phyloP scores from a whole-genome alignment of 306 rosid genomes.

The Cicer judaicum region DNA sequence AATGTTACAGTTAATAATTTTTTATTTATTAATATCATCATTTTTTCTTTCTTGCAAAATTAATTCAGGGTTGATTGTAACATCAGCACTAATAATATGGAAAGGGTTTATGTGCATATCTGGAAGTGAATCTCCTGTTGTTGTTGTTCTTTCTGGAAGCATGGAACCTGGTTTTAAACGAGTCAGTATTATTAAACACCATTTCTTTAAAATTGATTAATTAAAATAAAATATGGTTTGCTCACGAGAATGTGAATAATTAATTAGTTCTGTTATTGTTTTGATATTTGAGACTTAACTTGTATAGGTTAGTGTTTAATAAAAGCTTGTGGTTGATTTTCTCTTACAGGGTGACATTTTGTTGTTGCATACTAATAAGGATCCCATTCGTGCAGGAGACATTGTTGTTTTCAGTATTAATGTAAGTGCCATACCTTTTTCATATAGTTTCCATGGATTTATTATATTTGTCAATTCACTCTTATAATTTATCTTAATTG shows the following conservation, averaged over 20 bases:
- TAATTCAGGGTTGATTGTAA: conserved; percentile 73
- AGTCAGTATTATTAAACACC: conserved; percentile 43
- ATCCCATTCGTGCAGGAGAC: conserved; percentile 79
- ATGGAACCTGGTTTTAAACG: conserved; percentile 95
- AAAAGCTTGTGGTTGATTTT: conserved; percentile 8
- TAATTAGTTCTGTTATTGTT: not conserved
- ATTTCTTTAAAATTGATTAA: too few relatives aligned
- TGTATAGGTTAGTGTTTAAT: not conserved
- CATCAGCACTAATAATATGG: conserved; percentile 87
- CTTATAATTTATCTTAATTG: not conserved
- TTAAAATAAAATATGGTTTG: too few relatives aligned
- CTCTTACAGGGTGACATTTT: conserved; percentile 69
- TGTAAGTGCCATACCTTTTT: conserved; percentile 56
- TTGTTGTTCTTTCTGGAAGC: conserved; percentile 94
- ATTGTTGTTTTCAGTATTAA: conserved; percentile 70
- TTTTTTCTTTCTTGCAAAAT: too few relatives aligned
- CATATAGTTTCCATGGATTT: not conserved
- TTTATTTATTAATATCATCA: too few relatives aligned
- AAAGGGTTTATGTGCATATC: conserved; percentile 81
- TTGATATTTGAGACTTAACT: not conserved
- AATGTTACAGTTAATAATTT: too few relatives aligned
- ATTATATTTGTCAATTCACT: not conserved
- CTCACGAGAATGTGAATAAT: not conserved
- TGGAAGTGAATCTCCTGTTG: conserved; percentile 88
- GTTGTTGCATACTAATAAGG: conserved; percentile 64